Percentiles rank a stretch among this genome's conserved stretches.
Evolutionary conservation across 179 eudicot genomes (phyloP).

Genomic region (Actinidia arguta): DNA sequence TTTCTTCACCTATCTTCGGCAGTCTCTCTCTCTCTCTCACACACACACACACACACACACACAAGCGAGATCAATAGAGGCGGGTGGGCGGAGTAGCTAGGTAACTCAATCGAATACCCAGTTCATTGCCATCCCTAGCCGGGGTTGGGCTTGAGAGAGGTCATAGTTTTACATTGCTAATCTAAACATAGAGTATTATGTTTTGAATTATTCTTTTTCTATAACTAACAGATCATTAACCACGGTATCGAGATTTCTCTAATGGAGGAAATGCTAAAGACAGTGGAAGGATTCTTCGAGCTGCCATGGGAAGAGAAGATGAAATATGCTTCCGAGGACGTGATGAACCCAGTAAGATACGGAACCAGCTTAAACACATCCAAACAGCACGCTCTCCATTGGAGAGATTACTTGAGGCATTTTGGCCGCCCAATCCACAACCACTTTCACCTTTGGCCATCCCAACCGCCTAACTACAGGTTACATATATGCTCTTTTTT

Average conservation of each 20-base stretch:
- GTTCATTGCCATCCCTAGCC: too few relatives aligned
- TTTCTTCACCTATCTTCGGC: too few relatives aligned
- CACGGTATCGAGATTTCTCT: constrained; percentile 23
- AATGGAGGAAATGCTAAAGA: constrained; percentile 30
- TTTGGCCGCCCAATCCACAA: constrained; percentile 20
- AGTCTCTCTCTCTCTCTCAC: too few relatives aligned
- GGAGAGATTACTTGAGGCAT: constrained; percentile 38
- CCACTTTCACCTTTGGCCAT: constrained; percentile 24
- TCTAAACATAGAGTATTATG: too few relatives aligned
- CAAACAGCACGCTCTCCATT: constrained; percentile 18
- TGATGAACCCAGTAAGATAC: constrained; percentile 24
- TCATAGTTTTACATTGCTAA: neutral
- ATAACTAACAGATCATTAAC: constrained; percentile 20
- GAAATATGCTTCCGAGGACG: constrained; percentile 32
- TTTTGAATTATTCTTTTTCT: too few relatives aligned
- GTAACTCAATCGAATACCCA: too few relatives aligned
- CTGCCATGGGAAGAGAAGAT: constrained; percentile 28
- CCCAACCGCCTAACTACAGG: constrained; percentile 34
- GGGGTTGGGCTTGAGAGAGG: too few relatives aligned
- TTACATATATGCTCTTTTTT: neutral
- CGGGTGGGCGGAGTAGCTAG: too few relatives aligned
- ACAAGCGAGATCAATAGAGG: too few relatives aligned
- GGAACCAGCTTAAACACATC: constrained; percentile 36
- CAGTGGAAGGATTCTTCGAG: constrained; percentile 29
- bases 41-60: too few relatives aligned